phyloP scores from a whole-genome alignment of 306 rosid genomes.

The Vigna hirtella region DNA sequence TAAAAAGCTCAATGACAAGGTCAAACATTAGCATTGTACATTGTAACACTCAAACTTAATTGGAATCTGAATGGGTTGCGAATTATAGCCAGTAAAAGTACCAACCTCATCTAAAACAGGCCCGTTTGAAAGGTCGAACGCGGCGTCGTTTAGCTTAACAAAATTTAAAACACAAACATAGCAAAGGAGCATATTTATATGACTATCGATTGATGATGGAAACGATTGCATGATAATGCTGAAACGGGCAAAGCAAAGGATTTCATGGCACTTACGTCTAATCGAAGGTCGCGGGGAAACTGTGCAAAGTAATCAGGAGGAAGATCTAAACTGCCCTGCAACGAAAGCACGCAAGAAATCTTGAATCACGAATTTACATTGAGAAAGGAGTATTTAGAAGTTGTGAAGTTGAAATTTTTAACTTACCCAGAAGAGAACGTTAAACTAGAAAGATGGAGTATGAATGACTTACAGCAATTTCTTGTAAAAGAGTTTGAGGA shows the following conservation, averaged over 20 bases:
- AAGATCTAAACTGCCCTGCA: constrained; percentile 86
- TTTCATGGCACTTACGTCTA: constrained; percentile 65
- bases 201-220: neutral
- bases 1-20: neutral
- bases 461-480: constrained; percentile 62
- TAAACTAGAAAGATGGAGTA: constrained; percentile 15
- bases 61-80: constrained; percentile 12
- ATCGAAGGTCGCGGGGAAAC: constrained; percentile 88
- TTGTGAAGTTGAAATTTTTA: constrained; percentile 3
- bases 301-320: constrained; percentile 76
- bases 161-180: constrained; percentile 31
- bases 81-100: constrained; percentile 13
- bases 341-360: neutral
- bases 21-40: neutral
- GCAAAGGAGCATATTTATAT: constrained; percentile 13
- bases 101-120: constrained; percentile 79
- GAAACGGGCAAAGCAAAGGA: neutral
- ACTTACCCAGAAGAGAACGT: neutral
- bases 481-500: constrained; percentile 64
- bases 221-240: neutral
- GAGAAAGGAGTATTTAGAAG: neutral
- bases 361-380: neutral
- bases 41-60: neutral
- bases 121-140: constrained; percentile 92
- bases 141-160: constrained; percentile 88